Percentiles rank a stretch among this genome's conserved stretches.
Evolutionary conservation across 164 flowering plant genomes (phyloP).

Genomic region (Vitis rupestris): DNA sequence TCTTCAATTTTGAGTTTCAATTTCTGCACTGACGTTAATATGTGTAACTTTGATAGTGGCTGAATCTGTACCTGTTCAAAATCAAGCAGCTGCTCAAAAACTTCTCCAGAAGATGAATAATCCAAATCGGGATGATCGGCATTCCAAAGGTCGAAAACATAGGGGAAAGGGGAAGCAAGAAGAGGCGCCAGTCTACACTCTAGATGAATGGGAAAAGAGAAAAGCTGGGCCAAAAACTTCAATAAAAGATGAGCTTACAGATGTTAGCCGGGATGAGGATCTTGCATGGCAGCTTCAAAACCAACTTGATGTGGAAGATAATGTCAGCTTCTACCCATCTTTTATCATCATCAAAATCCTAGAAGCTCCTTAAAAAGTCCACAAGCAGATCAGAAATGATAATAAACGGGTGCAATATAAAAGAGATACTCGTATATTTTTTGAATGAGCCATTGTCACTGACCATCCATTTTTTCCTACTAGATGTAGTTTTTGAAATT

Average conservation of each 20-base stretch:
- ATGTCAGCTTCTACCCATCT: constrained; percentile 30
- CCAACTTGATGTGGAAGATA: constrained; percentile 85
- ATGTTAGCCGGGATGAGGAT: constrained; percentile 68
- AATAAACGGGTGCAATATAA: too few species aligned
- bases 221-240: constrained; percentile 35
- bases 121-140: constrained; percentile 26
- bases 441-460: too few species aligned
- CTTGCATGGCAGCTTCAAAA: constrained; percentile 88
- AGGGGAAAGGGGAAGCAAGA: constrained; percentile 63
- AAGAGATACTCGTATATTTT: too few species aligned
- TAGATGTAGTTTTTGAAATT: not conserved
- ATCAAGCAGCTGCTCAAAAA: constrained; percentile 93
- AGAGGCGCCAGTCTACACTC: constrained; percentile 55
- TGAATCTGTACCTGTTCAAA: constrained; percentile 80
- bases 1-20: not conserved
- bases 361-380: not conserved
- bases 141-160: constrained; percentile 38
- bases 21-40: constrained; percentile 11
- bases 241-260: constrained; percentile 17
- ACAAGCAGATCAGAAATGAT: not conserved
- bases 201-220: constrained; percentile 86
- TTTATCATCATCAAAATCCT: not conserved
- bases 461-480: not conserved
- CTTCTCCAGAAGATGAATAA: constrained; percentile 79
- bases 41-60: constrained; percentile 34